Base-by-base conservation (phyloP, 306 rosid genomes). In the Prunus mume region DNA sequence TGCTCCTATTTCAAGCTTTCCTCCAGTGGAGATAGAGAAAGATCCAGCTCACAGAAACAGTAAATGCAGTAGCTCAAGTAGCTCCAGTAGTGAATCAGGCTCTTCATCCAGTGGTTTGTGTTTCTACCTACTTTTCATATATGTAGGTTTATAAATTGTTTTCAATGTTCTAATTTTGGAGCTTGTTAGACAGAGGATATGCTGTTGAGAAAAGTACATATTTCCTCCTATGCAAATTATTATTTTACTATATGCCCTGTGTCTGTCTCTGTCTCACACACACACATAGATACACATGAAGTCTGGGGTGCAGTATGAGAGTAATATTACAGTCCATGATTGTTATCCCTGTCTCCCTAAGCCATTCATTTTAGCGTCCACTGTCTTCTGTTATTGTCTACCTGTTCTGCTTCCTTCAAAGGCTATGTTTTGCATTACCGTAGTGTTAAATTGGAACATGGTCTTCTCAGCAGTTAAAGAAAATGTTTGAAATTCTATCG, bases 81-180 rank as follows among this genome's bases (percentile, higher is more conserved):
- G 90, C 84, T 91, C 97, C 61, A 84, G 96, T 87, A 84, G 98
- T 69, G 93, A 87, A 61, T 89, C 96, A 62, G 96, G 98, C 85
- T 87, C 97, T 81, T 87, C 91, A 75, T 89, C 97, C 61, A 91
- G 97, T 84, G 98, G 98, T 93, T 88, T 69, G 97, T 94, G 84
- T 75, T 81, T 50, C 76, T 75, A 76, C 41, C 13, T 83, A 60
- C 62, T 74, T 77, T 77, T 72, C 62, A 55, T 77, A 32, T 32
- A 17, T 34, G 68, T 18, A 58, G 51, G 45, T 47, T 63, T 67
- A 18, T 6, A 12, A 51, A 19, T 62, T 64, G 28, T 61, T 70
- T 82, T 75, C 62, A 74, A 70, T 34, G 43, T 67, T 80, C 43
- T 49, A 57, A 41, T 78, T 58, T 74, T 67, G 64, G 68, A n/a